Percentiles rank a stretch among this genome's conserved stretches.
phyloP scores from a whole-genome alignment of 208 protist genomes.

The Acanthamoeba castellanii region DNA sequence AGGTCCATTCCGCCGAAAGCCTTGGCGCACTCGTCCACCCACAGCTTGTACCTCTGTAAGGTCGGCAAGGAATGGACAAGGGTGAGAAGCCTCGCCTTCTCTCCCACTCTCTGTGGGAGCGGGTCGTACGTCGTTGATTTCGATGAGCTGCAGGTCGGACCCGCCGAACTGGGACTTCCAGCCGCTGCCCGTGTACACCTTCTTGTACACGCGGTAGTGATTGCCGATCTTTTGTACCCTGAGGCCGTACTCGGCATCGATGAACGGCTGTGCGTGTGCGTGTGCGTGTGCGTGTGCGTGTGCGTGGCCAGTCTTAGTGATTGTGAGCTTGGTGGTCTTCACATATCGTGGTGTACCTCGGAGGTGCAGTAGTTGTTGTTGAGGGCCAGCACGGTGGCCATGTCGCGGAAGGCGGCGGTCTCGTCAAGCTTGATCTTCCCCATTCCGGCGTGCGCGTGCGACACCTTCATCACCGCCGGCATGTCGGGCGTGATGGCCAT shows the following conservation, averaged over 20 bases:
- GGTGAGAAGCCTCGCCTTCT: background rate
- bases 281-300: background rate
- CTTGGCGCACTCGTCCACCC: slow-evolving; percentile 27
- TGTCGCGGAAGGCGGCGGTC: slow-evolving; percentile 4
- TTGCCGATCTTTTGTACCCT: slow-evolving; percentile 55
- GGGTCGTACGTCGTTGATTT: background rate
- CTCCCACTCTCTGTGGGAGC: background rate
- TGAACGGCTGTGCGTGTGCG: background rate
- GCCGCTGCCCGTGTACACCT: slow-evolving; percentile 59
- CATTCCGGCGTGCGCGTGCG: slow-evolving; percentile 67
- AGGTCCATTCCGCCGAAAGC: slow-evolving; percentile 16
- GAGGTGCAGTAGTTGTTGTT: slow-evolving; percentile 58
- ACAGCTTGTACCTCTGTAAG: slow-evolving; percentile 35
- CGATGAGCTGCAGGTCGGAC: slow-evolving; percentile 22
- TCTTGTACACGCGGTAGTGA: slow-evolving; percentile 35
- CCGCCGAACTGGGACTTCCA: slow-evolving; percentile 76
- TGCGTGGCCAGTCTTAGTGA: background rate
- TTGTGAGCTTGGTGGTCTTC: background rate
- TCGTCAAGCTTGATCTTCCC: slow-evolving; percentile 55
- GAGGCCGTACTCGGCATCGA: slow-evolving; percentile 53
- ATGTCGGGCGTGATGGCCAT: slow-evolving; percentile 64
- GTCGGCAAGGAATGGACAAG: background rate
- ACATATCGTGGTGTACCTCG: background rate
- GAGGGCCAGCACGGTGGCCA: slow-evolving; percentile 55
- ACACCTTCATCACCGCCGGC: slow-evolving; percentile 52